phyloP scores from a whole-genome alignment of 2,329 filamentous ascomycete genomes.

The Fusarium proliferatum region DNA sequence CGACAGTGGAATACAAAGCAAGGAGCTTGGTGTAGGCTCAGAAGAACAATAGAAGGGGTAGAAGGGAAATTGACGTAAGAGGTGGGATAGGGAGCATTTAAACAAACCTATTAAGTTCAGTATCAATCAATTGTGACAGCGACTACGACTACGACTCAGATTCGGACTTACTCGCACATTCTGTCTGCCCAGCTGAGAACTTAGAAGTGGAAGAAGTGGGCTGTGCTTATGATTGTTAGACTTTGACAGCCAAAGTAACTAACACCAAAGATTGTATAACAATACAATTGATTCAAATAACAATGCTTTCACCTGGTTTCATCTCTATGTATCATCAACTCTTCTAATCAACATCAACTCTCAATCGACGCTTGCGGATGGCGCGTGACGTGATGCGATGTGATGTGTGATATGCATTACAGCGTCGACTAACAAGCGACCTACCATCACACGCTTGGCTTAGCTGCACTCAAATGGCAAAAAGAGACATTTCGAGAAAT shows the following conservation, averaged over 20 bases:
- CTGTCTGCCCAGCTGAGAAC: not conserved
- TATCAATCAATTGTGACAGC: constrained; percentile 10
- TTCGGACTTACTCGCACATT: constrained; percentile 9
- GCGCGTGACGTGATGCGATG: constrained; percentile 27
- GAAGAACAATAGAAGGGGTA: not conserved
- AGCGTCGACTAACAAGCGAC: not conserved
- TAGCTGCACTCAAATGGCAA: not conserved
- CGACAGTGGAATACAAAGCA: not conserved
- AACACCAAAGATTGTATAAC: not conserved
- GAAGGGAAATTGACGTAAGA: not conserved
- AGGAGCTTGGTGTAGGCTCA: not conserved
- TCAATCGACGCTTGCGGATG: constrained; percentile 27
- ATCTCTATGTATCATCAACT: not conserved
- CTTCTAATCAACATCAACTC: not conserved
- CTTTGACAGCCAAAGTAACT: not conserved
- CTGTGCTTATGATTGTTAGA: constrained; percentile 18
- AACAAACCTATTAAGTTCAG: constrained; percentile 6
- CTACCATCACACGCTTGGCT: constrained; percentile 5
- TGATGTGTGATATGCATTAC: constrained; percentile 21
- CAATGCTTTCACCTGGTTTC: not conserved
- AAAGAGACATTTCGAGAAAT: not conserved
- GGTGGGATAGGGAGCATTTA: constrained; percentile 23
- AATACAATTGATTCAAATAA: not conserved
- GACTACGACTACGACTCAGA: constrained; percentile 28
- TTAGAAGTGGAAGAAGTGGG: constrained; percentile 4